phyloP scores from a whole-genome alignment of 1,284 basidiomycete species.

The Leccinum colubrinum region DNA sequence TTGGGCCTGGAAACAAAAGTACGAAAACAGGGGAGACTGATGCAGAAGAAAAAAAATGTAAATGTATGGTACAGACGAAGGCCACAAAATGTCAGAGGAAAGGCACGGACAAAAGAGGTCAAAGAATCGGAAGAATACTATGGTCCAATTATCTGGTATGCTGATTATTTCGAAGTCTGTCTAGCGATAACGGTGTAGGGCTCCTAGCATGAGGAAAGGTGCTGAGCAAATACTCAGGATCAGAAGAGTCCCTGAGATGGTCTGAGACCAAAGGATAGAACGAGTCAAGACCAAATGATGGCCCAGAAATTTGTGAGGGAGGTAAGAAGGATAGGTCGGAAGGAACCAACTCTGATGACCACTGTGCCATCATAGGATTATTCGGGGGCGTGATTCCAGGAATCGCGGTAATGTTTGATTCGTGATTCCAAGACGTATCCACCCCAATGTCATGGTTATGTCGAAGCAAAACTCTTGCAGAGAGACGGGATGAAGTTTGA shows the following conservation, averaged over 20 bases:
- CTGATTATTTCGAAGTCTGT: conserved; percentile 3
- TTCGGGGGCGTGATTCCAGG: background rate
- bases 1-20: background rate
- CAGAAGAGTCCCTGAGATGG: background rate
- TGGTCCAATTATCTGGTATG: conserved; percentile 1
- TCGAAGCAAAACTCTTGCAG: background rate
- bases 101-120: background rate
- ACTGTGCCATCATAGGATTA: conserved; percentile 6
- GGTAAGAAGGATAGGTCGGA: background rate
- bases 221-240: background rate
- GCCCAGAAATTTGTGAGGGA: background rate
- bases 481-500: background rate
- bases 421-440: conserved; percentile 1
- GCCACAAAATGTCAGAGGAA: background rate
- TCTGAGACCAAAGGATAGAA: conserved; percentile 9
- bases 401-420: background rate
- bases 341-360: conserved; percentile 2
- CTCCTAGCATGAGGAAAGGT: conserved; percentile 4
- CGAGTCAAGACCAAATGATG: background rate
- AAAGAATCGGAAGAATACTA: background rate
- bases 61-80: conserved; percentile 2
- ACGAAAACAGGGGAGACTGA: background rate
- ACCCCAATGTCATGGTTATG: conserved; percentile 1
- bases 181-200: background rate
- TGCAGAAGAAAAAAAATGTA: background rate